Conservation (phyloP, 2,329 filamentous ascomycete genomes). For the Botrytis cinerea region DNA sequence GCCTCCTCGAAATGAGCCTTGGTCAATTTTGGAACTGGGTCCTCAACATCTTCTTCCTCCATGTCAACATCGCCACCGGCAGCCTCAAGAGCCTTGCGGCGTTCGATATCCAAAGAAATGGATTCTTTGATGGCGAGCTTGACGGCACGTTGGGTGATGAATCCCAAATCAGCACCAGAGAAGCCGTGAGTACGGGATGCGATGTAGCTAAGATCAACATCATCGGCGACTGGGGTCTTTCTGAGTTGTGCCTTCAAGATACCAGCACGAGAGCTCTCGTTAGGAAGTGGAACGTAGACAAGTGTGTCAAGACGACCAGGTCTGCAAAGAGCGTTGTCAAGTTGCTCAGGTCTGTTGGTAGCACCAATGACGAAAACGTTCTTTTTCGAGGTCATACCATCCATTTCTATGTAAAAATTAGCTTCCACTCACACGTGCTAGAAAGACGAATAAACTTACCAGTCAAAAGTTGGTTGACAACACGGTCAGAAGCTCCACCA, state of each 20-base stretch:
- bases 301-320: slow-evolving; percentile 98
- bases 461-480: slow-evolving; percentile 98
- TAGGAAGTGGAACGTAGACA: slow-evolving; percentile 95
- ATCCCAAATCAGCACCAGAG: slow-evolving; percentile 98
- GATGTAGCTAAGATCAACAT: slow-evolving; percentile 89
- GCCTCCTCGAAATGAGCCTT: slow-evolving; percentile 98
- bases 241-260: slow-evolving; percentile 96
- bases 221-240: slow-evolving; percentile 88
- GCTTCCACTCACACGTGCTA: slow-evolving; percentile 36
- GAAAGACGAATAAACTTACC: slow-evolving; percentile 55
- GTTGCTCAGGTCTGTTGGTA: slow-evolving; percentile 97
- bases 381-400: slow-evolving; percentile 99
- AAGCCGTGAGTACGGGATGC: slow-evolving; percentile 97
- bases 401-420: slow-evolving; percentile 74
- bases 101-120: slow-evolving; percentile 85
- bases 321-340: slow-evolving; percentile 96
- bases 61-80: slow-evolving; percentile 79
- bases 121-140: slow-evolving; percentile 99
- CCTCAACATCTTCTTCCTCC: slow-evolving; percentile 79
- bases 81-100: slow-evolving; percentile 84
- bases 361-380: slow-evolving; percentile 99
- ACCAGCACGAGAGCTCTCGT: slow-evolving; percentile 82
- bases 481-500: slow-evolving; percentile 97
- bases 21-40: slow-evolving; percentile 93
- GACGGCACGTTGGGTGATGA: slow-evolving; percentile 97